A percentile compares a stretch with the other conserved stretches of the same genome.
Conservation (phyloP, 106 monocot genomes). For the Hemerocallis citrina region DNA sequence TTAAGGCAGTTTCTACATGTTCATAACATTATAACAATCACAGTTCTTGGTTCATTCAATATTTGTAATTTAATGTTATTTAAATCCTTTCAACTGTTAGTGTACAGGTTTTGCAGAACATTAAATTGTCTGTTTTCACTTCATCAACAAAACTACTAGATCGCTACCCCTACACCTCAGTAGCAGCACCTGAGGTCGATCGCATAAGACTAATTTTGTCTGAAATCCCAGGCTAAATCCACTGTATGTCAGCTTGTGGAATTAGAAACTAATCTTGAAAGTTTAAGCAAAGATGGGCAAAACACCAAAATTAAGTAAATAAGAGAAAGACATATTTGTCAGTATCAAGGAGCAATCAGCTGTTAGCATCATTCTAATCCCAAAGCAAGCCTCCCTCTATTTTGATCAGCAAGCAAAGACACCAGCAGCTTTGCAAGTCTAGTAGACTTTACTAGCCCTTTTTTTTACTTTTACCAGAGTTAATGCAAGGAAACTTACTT, state of each 20-base stretch:
- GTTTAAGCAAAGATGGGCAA: background rate
- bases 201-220: background rate
- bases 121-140: too few relatives aligned
- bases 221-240: background rate
- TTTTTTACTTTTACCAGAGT: background rate
- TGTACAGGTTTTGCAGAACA: too few relatives aligned
- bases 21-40: background rate
- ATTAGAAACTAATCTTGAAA: background rate
- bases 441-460: background rate
- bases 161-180: background rate
- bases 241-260: background rate
- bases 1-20: background rate
- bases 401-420: slow-evolving; percentile 3
- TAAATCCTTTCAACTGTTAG: background rate
- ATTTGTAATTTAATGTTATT: background rate
- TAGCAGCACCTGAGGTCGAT: background rate
- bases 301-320: background rate
- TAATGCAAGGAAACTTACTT: background rate
- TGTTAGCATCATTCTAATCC: background rate
- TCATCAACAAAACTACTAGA: too few relatives aligned
- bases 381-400: background rate
- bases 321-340: background rate
- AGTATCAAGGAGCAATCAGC: background rate
- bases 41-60: slow-evolving; percentile 12
- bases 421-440: slow-evolving; percentile 1